Evolutionary conservation across 257 asterid genomes (phyloP).

Genomic region (Jasminum sambac): DNA sequence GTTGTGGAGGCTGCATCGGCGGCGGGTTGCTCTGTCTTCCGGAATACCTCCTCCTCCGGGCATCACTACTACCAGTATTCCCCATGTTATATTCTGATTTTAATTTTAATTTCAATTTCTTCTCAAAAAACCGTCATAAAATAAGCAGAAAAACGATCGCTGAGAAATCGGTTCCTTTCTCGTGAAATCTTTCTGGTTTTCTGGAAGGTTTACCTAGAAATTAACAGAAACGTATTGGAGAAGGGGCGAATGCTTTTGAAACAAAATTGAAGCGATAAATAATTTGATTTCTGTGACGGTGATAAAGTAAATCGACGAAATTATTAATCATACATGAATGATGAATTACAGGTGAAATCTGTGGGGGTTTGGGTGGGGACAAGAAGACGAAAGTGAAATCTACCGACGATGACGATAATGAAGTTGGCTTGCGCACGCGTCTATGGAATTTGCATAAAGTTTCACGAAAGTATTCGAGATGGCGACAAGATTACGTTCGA

Average conservation of each 20-base stretch:
- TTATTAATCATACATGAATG: background rate
- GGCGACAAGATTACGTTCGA: too few relatives aligned
- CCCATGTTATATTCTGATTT: constrained; percentile 61
- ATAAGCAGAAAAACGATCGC: background rate
- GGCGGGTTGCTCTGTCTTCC: constrained; percentile 73
- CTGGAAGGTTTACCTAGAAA: background rate
- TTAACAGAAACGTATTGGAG: constrained; percentile 8
- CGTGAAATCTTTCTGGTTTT: background rate
- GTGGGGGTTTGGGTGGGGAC: background rate
- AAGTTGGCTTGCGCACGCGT: background rate
- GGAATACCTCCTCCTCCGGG: constrained; percentile 59
- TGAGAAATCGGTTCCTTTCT: background rate
- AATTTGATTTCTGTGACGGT: background rate
- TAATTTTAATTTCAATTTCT: background rate
- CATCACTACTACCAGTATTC: constrained; percentile 75
- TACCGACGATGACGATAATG: constrained; percentile 10
- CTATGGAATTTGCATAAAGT: background rate
- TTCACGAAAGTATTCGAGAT: background rate
- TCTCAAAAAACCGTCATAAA: background rate
- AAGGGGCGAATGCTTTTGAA: background rate
- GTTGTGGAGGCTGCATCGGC: constrained; percentile 56
- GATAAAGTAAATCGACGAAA: background rate
- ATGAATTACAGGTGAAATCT: background rate
- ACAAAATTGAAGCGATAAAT: constrained; percentile 5
- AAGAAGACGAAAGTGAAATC: background rate